Percentiles rank a stretch among this genome's conserved stretches.
Evolutionary conservation across 1,284 basidiomycete species (phyloP).

Genomic region (Bondarzewia mesenterica): DNA sequence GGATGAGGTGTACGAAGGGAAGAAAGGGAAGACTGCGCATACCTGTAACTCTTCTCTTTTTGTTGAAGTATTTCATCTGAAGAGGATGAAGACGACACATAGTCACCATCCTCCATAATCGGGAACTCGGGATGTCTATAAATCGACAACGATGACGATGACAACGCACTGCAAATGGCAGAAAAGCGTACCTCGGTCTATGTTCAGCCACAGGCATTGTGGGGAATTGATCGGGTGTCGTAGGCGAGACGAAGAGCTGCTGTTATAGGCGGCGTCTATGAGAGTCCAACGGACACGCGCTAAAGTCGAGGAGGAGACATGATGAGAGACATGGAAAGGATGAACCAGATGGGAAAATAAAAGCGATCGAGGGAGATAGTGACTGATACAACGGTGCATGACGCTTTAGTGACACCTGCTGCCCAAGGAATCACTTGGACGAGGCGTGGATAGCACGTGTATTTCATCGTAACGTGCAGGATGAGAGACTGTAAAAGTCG

Average conservation of each 20-base stretch:
- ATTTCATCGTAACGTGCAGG: background rate
- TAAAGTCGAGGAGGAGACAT: constrained; percentile 1
- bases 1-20: background rate
- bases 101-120: constrained; percentile 4
- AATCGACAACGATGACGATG: background rate
- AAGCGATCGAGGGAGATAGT: constrained; percentile 7
- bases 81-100: constrained; percentile 7
- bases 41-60: constrained; percentile 9
- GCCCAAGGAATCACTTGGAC: background rate
- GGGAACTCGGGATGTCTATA: background rate
- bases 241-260: background rate
- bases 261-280: background rate
- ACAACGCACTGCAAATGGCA: background rate
- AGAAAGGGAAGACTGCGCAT: background rate
- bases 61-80: constrained; percentile 9
- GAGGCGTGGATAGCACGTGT: constrained; percentile 7
- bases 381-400: background rate
- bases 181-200: constrained; percentile 1
- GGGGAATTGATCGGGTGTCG: background rate
- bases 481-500: background rate
- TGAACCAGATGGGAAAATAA: background rate
- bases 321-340: background rate
- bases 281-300: background rate
- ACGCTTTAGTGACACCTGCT: background rate
- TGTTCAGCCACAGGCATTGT: constrained; percentile 7